Base-by-base conservation (phyloP, 164 flowering plant species). In the Chimonanthus salicifolius region DNA sequence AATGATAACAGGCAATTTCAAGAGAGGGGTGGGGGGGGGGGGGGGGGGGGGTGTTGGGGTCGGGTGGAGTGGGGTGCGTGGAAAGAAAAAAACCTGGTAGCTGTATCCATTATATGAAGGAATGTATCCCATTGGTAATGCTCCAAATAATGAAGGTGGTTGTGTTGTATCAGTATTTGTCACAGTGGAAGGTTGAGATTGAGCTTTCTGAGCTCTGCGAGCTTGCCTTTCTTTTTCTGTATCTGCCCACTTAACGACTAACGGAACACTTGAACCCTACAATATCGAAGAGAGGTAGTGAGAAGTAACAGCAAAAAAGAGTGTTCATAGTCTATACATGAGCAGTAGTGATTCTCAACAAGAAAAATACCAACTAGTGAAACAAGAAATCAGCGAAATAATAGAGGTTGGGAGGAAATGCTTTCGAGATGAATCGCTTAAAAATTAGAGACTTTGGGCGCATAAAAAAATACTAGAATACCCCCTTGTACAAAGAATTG, bases 181-280 rank as follows among this genome's bases (percentile, higher is more conserved):
- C 70, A 83, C 46, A 78, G 73, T 80, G 75, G 94, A 70, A 71
- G 80, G 82, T 77, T 84, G 92, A 3, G 90, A 82, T 49, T 90
- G 92, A 76, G 90, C 92, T 84, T 95, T 95, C 80, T 89, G 98
- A 79, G 91, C 97, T 83, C 86, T 88, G 7, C 99, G 88, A 71
- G 97, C 93, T 80, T 89, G 95, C 72, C 98, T 87, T 85, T 96
- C 99, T 78, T 91, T 96, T 79, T 96, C 99, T 9, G 97, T 96
- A 80, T 96, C 99, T 20, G 99, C 99, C 99, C 99, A 94, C 82
- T 94, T 96, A 84, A 96, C 97, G 74, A 96, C 97, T 77, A 96
- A 83, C 79, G 99, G 99, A 71, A 92, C 90, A 80, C 84, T 86
- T 77, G 98, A 92, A 74, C 97, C 98, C 99, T 96, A 76, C 58